phyloP scores from a whole-genome alignment of 192 early-diverging fungal genomes.

The Podila minutissima region DNA sequence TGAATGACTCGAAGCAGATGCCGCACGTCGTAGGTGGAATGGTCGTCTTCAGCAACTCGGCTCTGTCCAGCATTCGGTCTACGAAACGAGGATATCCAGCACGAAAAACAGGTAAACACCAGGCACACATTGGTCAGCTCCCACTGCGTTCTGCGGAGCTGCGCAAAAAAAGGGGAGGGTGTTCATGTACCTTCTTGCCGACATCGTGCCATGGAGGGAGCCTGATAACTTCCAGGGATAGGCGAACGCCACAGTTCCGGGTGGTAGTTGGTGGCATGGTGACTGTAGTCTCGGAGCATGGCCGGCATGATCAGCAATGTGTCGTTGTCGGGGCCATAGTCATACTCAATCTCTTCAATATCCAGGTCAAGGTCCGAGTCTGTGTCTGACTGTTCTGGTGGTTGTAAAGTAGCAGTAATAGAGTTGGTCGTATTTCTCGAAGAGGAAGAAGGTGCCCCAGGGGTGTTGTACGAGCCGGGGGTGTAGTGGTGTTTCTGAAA shows the following conservation, averaged over 20 bases:
- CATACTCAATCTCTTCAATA: slow-evolving; percentile 30
- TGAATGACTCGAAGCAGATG: slow-evolving; percentile 46
- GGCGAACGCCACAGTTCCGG: slow-evolving; percentile 40
- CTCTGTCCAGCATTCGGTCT: slow-evolving; percentile 42
- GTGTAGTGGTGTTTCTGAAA: neutral
- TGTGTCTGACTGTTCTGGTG: neutral
- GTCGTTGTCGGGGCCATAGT: slow-evolving; percentile 43
- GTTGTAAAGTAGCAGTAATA: neutral
- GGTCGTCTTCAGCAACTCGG: slow-evolving; percentile 41
- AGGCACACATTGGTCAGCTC: neutral
- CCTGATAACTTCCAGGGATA: slow-evolving; percentile 13
- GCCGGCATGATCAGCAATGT: slow-evolving; percentile 42
- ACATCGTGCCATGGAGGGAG: slow-evolving; percentile 7
- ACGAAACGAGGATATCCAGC: neutral
- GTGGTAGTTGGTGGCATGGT: slow-evolving; percentile 50
- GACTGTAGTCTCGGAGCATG: slow-evolving; percentile 44
- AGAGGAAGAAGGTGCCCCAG: too few relatives aligned
- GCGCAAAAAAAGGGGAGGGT: neutral
- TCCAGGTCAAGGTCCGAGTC: slow-evolving; percentile 16
- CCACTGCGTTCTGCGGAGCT: neutral
- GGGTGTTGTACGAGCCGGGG: too few relatives aligned
- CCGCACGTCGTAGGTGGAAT: slow-evolving; percentile 45
- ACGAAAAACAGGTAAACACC: neutral
- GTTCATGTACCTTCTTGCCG: slow-evolving; percentile 35
- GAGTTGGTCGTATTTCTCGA: neutral